phyloP scores from a whole-genome alignment of 768 basidiomycete species.

The Tephrocybe sp. region DNA sequence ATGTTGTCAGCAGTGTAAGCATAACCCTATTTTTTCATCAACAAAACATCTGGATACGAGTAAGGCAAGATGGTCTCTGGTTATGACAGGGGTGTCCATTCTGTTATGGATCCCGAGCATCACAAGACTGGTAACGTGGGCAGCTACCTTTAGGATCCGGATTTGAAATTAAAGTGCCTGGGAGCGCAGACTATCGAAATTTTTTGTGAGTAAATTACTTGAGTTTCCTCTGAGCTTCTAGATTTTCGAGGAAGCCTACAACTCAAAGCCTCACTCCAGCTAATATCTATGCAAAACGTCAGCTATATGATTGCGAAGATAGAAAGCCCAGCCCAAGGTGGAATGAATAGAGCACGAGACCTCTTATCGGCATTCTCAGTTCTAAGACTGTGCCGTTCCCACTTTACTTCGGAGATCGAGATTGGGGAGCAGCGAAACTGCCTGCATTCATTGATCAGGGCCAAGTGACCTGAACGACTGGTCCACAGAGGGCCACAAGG shows the following conservation, averaged over 20 bases:
- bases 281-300: neutral
- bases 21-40: slow-evolving; percentile 12
- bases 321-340: slow-evolving; percentile 4
- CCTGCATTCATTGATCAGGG: slow-evolving; percentile 2
- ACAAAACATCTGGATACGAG: slow-evolving; percentile 1
- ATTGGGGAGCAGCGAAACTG: no score
- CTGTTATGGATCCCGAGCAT: slow-evolving; percentile 12
- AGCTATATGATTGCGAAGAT: slow-evolving; percentile 7
- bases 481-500: neutral
- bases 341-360: slow-evolving; percentile 10
- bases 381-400: neutral
- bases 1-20: slow-evolving; percentile 12
- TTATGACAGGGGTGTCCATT: slow-evolving; percentile 6
- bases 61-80: slow-evolving; percentile 12
- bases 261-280: no score
- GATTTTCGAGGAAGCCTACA: no score
- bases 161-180: slow-evolving; percentile 3
- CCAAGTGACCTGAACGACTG: slow-evolving; percentile 13
- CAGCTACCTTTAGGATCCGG: slow-evolving; percentile 8
- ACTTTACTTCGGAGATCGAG: slow-evolving; percentile 14
- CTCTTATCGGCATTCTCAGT: slow-evolving; percentile 6
- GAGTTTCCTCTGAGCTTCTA: neutral
- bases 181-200: neutral
- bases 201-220: neutral
- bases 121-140: slow-evolving; percentile 34